phyloP scores from a whole-genome alignment of 306 rosid species.

The Prosopis cineraria region DNA sequence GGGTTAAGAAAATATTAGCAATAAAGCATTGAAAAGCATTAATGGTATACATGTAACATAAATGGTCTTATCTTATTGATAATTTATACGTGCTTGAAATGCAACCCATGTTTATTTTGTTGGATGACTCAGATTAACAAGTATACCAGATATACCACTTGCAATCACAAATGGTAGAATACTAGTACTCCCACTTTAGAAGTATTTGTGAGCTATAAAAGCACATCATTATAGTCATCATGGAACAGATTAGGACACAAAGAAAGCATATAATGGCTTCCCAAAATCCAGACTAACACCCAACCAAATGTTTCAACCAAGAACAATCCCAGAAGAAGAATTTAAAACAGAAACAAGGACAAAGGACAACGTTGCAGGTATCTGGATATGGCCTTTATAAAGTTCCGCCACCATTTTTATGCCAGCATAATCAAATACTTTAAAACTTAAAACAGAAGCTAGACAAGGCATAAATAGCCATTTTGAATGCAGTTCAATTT shows the following conservation, averaged over 20 bases:
- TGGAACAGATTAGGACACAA: neutral
- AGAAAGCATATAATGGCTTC: neutral
- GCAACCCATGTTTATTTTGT: constrained; percentile 16
- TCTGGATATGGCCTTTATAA: neutral
- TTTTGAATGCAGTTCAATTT: neutral
- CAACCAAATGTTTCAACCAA: no score
- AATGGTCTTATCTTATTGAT: constrained; percentile 9
- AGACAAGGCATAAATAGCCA: neutral
- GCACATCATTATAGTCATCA: neutral
- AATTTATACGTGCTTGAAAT: neutral
- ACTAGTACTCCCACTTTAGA: neutral
- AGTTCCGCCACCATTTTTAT: neutral
- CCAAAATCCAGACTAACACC: neutral
- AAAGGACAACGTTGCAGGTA: neutral
- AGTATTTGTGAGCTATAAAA: neutral
- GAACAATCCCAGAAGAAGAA: neutral
- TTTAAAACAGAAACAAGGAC: neutral
- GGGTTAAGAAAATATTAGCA: constrained; percentile 48
- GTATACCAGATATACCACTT: neutral
- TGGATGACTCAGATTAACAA: neutral
- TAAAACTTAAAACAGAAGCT: neutral
- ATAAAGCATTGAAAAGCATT: constrained; percentile 17
- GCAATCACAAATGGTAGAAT: neutral
- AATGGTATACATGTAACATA: constrained; percentile 1
- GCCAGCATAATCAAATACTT: neutral